Conservation (phyloP, 805 yeast species). For the Ogataea nakhonphanomensis region DNA sequence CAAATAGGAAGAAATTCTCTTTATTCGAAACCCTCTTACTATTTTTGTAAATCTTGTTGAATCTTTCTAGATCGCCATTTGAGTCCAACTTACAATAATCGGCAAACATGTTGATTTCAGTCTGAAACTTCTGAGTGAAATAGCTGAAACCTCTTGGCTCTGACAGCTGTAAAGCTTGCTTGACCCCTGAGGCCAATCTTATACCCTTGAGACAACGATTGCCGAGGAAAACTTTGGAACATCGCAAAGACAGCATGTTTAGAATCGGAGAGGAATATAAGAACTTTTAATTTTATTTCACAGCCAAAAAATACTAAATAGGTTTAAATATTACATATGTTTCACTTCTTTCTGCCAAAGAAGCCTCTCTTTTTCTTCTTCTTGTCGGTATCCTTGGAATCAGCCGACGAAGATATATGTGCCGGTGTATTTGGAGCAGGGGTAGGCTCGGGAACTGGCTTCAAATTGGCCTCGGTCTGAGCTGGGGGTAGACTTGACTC, state of each 20-base stretch:
- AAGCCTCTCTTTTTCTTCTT: slow-evolving; percentile 61
- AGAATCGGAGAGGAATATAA: too few relatives aligned
- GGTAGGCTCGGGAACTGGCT: slow-evolving; percentile 29
- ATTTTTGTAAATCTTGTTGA: slow-evolving; percentile 14
- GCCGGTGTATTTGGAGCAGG: slow-evolving; percentile 46
- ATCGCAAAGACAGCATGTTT: too few relatives aligned
- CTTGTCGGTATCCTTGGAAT: slow-evolving; percentile 32
- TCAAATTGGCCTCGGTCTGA: slow-evolving; percentile 14
- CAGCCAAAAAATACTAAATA: not conserved
- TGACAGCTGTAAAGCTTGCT: not conserved
- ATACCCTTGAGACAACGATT: too few relatives aligned
- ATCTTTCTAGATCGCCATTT: slow-evolving; percentile 13
- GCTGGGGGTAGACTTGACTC: slow-evolving; percentile 10
- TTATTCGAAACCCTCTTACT: slow-evolving; percentile 6
- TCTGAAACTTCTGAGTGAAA: slow-evolving; percentile 18
- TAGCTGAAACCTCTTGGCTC: slow-evolving; percentile 26
- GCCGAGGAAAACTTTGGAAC: too few relatives aligned
- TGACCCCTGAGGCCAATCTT: not conserved
- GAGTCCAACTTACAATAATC: slow-evolving; percentile 11
- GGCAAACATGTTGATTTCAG: slow-evolving; percentile 18
- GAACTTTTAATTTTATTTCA: not conserved
- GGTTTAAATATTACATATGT: slow-evolving; percentile 14
- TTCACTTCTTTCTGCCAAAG: slow-evolving; percentile 65
- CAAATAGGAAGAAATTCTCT: slow-evolving; percentile 14
- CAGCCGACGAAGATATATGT: slow-evolving; percentile 42